These are phyloP conservation scores for Mycothermus thermophilus DNA, from an alignment of 495 filamentous ascomycete species.

Conservation along the genomic window DNA sequence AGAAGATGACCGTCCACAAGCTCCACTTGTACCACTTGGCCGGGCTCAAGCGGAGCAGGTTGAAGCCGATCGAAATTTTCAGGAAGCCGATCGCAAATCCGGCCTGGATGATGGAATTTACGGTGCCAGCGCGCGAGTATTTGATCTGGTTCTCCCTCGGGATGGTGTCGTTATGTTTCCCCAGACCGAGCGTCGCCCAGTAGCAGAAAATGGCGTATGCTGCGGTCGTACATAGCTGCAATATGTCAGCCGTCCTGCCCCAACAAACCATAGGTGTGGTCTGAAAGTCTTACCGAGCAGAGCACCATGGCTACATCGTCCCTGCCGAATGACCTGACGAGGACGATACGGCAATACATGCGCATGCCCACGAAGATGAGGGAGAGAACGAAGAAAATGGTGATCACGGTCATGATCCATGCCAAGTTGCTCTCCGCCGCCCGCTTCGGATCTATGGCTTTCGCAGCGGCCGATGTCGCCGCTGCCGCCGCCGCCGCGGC, in stretches of 20 bases:
- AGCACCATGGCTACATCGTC: conserved; percentile 5
- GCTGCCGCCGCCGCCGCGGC: background rate
- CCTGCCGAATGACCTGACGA: conserved; percentile 3
- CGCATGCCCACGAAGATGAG: background rate
- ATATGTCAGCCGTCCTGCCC: too few species aligned
- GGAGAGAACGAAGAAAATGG: background rate
- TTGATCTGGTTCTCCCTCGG: conserved; percentile 11
- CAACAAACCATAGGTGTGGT: too few species aligned
- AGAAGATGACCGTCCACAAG: conserved; percentile 13
- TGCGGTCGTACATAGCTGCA: conserved; percentile 1
- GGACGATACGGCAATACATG: conserved; percentile 1
- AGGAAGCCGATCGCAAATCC: conserved; percentile 21
- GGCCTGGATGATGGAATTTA: conserved; percentile 19
- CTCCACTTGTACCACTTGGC: conserved; percentile 7
- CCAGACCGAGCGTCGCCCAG: conserved; percentile 24
- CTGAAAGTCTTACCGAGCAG: conserved; percentile 2
- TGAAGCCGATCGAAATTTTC: conserved; percentile 27
- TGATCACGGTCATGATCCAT: background rate
- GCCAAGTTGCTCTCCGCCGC: conserved; percentile 6
- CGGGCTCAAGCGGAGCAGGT: conserved; percentile 8
- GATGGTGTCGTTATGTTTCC: conserved; percentile 21
- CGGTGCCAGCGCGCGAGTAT: conserved; percentile 22
- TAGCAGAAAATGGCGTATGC: conserved; percentile 5
- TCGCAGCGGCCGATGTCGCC: too few species aligned
- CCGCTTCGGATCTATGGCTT: conserved; percentile 1